Conservation (phyloP, 2,329 filamentous ascomycete genomes). For the Ceratocystis huliohia region DNA sequence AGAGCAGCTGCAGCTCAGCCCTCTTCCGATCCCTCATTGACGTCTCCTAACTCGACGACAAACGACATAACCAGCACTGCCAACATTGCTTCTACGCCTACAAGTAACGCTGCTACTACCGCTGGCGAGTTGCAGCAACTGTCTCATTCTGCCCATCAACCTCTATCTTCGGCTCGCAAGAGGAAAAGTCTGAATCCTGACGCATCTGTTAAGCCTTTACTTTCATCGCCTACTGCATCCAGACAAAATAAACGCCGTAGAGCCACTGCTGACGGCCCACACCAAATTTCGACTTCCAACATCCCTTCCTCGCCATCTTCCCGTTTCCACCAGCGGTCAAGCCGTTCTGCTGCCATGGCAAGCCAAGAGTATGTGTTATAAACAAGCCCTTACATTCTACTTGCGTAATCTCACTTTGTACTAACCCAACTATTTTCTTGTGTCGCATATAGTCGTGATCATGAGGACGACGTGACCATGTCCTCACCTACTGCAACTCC, state of each 20-base stretch:
- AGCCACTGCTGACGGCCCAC: constrained; percentile 19
- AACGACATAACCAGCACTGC: neutral
- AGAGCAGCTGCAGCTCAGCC: constrained; percentile 36
- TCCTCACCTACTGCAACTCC: constrained; percentile 15
- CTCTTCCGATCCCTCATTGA: constrained; percentile 30
- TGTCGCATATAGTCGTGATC: constrained; percentile 13
- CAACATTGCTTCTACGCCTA: neutral
- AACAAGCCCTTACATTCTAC: neutral
- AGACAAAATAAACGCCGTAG: constrained; percentile 26
- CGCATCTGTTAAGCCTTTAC: constrained; percentile 23
- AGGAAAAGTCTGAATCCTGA: constrained; percentile 56
- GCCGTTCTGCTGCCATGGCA: constrained; percentile 53
- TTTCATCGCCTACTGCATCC: constrained; percentile 18
- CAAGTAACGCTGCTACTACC: neutral
- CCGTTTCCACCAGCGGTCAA: constrained; percentile 29
- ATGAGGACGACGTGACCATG: constrained; percentile 27
- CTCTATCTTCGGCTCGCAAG: constrained; percentile 44
- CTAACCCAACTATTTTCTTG: constrained; percentile 2
- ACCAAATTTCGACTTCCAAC: constrained; percentile 2
- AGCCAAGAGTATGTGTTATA: constrained; percentile 48
- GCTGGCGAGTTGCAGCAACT: neutral
- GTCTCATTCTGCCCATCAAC: neutral
- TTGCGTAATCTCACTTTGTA: neutral
- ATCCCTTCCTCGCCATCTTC: constrained; percentile 10
- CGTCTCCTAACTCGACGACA: constrained; percentile 24